A percentile compares a stretch with the other conserved stretches of the same genome.
phyloP scores from a whole-genome alignment of 805 yeast genomes.

The Komagataella mondaviorum region DNA sequence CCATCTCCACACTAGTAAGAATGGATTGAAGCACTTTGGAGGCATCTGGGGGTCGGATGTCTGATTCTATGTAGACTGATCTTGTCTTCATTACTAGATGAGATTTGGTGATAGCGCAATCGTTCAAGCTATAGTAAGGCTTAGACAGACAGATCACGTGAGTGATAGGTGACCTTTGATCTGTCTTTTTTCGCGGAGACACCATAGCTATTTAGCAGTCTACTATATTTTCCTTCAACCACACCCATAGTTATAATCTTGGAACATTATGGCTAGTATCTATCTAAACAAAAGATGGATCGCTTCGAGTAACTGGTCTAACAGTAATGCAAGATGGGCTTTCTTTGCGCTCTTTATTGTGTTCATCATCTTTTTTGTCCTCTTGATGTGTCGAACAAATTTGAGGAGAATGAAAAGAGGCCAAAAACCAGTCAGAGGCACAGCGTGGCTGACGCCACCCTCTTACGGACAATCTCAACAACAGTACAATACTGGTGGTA shows the following conservation, averaged over 20 bases:
- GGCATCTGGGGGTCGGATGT: background rate
- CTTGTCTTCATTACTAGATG: background rate
- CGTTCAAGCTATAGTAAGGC: background rate
- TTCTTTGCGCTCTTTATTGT: constrained; percentile 48
- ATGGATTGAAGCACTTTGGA: background rate
- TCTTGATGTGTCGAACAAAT: constrained; percentile 42
- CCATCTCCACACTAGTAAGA: background rate
- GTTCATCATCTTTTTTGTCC: constrained; percentile 28
- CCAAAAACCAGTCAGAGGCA: constrained; percentile 56
- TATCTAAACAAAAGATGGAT: background rate
- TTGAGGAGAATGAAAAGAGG: constrained; percentile 35
- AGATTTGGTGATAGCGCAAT: background rate
- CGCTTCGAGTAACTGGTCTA: background rate
- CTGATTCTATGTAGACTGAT: background rate
- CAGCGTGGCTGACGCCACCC: constrained; percentile 85
- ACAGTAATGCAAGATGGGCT: constrained; percentile 40
- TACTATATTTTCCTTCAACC: background rate
- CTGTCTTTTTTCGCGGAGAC: background rate
- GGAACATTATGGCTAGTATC: background rate
- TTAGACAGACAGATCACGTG: background rate
- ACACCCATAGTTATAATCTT: background rate
- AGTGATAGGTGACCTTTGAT: background rate
- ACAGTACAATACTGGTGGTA: constrained; percentile 24
- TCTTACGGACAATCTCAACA: constrained; percentile 54
- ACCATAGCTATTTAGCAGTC: background rate